Evolutionary conservation across 257 asterid genomes (phyloP).

Genomic region (Lavandula angustifolia): DNA sequence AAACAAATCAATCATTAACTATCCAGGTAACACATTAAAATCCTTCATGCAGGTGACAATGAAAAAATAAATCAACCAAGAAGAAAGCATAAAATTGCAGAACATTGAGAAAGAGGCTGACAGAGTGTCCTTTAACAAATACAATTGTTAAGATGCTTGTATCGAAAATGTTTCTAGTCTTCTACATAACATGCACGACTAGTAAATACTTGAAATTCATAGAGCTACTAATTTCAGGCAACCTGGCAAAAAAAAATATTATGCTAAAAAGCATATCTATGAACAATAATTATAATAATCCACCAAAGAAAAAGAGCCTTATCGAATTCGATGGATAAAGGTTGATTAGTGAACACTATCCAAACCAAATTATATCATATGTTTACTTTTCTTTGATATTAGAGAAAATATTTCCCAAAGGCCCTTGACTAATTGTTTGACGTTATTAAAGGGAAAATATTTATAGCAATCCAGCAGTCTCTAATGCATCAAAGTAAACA

Average conservation of each 20-base stretch:
- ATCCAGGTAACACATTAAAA: background rate
- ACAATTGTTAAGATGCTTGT: background rate
- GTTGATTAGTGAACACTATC: too few species aligned
- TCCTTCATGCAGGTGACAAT: background rate
- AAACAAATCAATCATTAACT: too few species aligned
- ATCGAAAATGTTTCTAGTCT: background rate
- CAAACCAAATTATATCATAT: too few species aligned
- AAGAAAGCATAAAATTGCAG: background rate
- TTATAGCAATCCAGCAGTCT: too few species aligned
- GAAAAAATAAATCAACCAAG: background rate
- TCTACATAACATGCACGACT: background rate
- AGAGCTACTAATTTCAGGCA: background rate
- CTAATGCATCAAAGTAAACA: too few species aligned
- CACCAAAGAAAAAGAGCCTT: too few species aligned
- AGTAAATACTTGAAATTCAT: background rate
- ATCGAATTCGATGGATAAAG: too few species aligned
- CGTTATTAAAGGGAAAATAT: too few species aligned
- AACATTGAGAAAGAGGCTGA: background rate
- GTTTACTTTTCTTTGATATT: too few species aligned
- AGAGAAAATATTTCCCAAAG: too few species aligned
- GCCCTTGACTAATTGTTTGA: too few species aligned
- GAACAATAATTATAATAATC: background rate
- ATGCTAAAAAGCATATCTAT: background rate
- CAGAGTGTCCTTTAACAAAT: background rate
- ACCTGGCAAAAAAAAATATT: background rate